Evolutionary conservation across 495 filamentous ascomycete species (phyloP), one percentile per base, ranked within the genome.

Genomic region (Podospora sp.): DNA sequence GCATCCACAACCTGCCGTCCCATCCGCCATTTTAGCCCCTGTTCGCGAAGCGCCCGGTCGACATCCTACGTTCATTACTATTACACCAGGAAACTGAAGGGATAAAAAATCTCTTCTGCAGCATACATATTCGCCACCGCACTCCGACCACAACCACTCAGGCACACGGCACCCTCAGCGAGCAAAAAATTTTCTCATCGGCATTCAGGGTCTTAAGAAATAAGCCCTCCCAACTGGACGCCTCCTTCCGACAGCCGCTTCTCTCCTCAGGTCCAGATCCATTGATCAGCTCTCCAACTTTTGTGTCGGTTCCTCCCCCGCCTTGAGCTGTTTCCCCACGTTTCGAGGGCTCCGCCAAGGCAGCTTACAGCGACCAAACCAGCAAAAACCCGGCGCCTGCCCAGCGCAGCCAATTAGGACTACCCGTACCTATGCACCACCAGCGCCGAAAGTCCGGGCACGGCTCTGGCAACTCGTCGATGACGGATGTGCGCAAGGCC

Each of bases 401-500:
- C 46, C 65, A 61, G 56, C 33, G 21, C 36, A 67, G 63, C 76
- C 73, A 77, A 74, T 75, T 73, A 77, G 61, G 68, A 12, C 59
- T 16, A 49, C 25, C 69, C 24, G 59, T 25, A 69, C 61, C 66
- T 26, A 84, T 84, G 82, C 80, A 83, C 73, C 81, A 83, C 71
- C 76, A 75, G 65, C 81, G 82, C 69, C 78, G 81, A 69, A 82
- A 75, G 73, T 83, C 81, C 65, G 82, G 82, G 24, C 81, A 82
- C 73, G 73, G 62, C 71, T 79, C 81, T 65, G 78, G 77, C 68
- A 82, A 82, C 70, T 75, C 80, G 51, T 83, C 82, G 51, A 78
- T 77, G 69, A 83, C 81, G 25, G 82, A 84, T 66, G 80, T 82
- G 20, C 79, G 82, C 40, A 84, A 81, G 65, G 74, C 74, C 20